Conservation (phyloP, 2,329 filamentous ascomycete genomes). For the Colletotrichum sp. region DNA sequence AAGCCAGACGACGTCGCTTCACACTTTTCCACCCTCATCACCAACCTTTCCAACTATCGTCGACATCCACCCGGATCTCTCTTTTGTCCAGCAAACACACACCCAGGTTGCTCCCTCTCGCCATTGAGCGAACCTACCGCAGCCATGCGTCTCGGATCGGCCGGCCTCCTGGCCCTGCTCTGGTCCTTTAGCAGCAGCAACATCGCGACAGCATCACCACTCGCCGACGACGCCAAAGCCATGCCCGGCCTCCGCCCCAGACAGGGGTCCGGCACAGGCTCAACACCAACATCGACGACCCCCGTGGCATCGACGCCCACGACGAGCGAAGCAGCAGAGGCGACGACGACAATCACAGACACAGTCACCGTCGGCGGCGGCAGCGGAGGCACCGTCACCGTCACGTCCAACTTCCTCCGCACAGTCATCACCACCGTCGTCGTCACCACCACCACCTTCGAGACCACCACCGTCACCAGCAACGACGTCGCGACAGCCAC, state of each 20-base stretch:
- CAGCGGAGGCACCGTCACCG: slow-evolving; percentile 11
- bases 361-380: background rate
- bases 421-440: slow-evolving; percentile 32
- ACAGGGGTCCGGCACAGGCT: background rate
- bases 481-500: slow-evolving; percentile 39
- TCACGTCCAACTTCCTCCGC: slow-evolving; percentile 3
- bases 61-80: background rate
- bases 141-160: slow-evolving; percentile 11
- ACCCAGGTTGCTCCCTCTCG: background rate
- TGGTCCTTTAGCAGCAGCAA: slow-evolving; percentile 2
- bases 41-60: background rate
- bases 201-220: background rate
- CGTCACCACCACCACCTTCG: slow-evolving; percentile 38
- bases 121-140: slow-evolving; percentile 2
- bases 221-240: background rate
- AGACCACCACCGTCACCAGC: slow-evolving; percentile 41
- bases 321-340: background rate
- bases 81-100: background rate
- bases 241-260: slow-evolving; percentile 9
- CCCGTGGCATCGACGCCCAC: background rate
- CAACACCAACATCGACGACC: background rate
- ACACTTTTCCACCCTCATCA: background rate
- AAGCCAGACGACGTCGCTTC: background rate
- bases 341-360: background rate
- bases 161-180: slow-evolving; percentile 16